Base-by-base conservation (phyloP, 345 rosid genomes). In the Brassica rapa region DNA sequence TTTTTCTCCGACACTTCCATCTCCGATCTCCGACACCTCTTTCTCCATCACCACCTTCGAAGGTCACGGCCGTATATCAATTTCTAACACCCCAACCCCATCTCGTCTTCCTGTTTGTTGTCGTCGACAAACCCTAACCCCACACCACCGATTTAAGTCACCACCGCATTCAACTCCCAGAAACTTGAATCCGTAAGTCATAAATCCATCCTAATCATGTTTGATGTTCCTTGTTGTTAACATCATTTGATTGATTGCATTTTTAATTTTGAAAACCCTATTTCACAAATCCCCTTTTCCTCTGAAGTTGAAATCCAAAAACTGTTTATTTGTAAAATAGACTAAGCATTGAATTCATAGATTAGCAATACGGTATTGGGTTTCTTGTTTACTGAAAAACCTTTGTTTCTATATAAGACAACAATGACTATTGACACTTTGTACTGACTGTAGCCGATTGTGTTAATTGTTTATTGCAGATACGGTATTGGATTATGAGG, bases 401-500 rank as follows among this genome's bases (percentile, higher is more conserved):
- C 41, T 37, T 37, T 37, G 41, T 37, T 37, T 37, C 41, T 37
- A 37, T 37, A 37, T 37, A 37, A 37, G 10, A 37, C 41, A 37
- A 2, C 41, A 37, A 37, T 37, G 41, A 37, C 41, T 37, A 37
- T 37, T 37, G 41, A 37, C 10, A 8, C 10, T 37, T 8, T 37
- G 41, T 37, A 37, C 41, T 37, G 41, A 37, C 41, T 8, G 41
- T 33, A 37, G 41, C 41, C 10, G 10, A 37, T 37, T 37, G 41
- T 37, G 41, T 37, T 37, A 2, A 9, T 37, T 37, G 41, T 37
- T 37, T 37, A 37, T 37, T 8, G 41, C 41, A 37, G 19, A 19
- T 19, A 19, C 19, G 19, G 19, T 19, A 19, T 37, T 64, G 77
- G 72, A 71, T 30, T 43, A 68, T 11, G 68, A 76, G 70, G 35